Evolutionary conservation across 352 stramenopile genomes (phyloP).

Genomic region (Nothophytophthora sp.): DNA sequence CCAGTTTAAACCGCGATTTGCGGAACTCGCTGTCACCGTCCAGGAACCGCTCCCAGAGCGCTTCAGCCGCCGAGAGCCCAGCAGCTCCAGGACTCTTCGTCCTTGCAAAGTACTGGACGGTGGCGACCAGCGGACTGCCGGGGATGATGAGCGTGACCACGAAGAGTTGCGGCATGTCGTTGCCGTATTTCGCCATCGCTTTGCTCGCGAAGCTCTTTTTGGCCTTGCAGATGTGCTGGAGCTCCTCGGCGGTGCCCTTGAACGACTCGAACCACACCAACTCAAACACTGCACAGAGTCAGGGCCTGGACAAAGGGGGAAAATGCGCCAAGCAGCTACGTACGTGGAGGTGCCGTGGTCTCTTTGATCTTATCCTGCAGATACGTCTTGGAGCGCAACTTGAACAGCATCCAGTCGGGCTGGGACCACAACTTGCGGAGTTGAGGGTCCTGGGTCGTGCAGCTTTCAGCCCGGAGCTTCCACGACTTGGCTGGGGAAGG

Average conservation of each 20-base stretch:
- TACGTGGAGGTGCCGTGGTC: constrained; percentile 58
- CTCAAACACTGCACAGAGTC: constrained; percentile 58
- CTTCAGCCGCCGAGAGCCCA: constrained; percentile 26
- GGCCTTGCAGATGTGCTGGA: constrained; percentile 61
- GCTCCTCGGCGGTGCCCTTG: constrained; percentile 59
- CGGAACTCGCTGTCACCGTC: constrained; percentile 68
- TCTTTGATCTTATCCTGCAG: constrained; percentile 65
- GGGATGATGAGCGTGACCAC: constrained; percentile 75
- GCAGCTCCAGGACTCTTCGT: constrained; percentile 29
- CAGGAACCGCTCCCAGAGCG: constrained; percentile 68
- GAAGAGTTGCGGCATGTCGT: constrained; percentile 74
- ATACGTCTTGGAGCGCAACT: constrained; percentile 73
- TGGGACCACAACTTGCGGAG: constrained; percentile 76
- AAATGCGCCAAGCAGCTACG: constrained; percentile 4
- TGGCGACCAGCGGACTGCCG: constrained; percentile 57
- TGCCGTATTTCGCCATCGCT: constrained; percentile 61
- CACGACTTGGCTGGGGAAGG: constrained; percentile 43
- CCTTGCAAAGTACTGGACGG: constrained; percentile 77
- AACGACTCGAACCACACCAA: constrained; percentile 85
- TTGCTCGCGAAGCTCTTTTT: constrained; percentile 72
- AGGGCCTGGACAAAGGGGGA: not conserved
- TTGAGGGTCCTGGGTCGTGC: constrained; percentile 33
- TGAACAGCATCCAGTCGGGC: constrained; percentile 61
- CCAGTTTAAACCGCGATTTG: constrained; percentile 74
- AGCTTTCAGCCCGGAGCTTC: constrained; percentile 43